Conservation (phyloP, 208 protist genomes). For the Crithidia fasciculata region DNA sequence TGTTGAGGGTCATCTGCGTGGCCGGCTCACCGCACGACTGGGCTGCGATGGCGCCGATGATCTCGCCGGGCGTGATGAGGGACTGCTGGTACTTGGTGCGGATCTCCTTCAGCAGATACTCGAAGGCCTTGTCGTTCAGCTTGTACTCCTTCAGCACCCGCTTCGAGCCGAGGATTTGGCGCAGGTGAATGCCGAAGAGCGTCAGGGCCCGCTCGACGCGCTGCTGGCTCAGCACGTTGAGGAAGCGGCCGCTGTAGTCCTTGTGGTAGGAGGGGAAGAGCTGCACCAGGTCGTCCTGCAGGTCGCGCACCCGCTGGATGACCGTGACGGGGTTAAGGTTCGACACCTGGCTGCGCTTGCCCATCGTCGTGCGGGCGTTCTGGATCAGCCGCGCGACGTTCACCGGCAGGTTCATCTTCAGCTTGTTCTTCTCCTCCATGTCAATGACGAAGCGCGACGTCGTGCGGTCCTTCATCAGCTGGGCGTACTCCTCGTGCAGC, state of each 20-base stretch:
- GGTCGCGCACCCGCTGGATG: conserved; percentile 77
- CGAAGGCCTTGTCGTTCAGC: conserved; percentile 95
- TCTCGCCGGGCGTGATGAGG: conserved; percentile 97
- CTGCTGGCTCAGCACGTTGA: conserved; percentile 89
- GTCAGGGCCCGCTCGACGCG: conserved; percentile 95
- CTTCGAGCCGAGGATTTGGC: conserved; percentile 94
- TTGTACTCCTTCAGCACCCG: conserved; percentile 94
- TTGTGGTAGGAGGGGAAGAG: conserved; percentile 86
- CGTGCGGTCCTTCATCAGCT: conserved; percentile 86
- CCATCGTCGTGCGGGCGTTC: conserved; percentile 95
- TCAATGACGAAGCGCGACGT: conserved; percentile 71
- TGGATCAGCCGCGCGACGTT: conserved; percentile 96
- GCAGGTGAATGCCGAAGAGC: conserved; percentile 95
- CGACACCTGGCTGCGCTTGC: conserved; percentile 82
- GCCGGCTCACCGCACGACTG: conserved; percentile 99
- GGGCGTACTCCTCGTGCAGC: conserved; percentile 92
- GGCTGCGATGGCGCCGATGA: conserved; percentile 98
- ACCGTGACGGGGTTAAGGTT: conserved; percentile 93
- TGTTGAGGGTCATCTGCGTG: conserved; percentile 99
- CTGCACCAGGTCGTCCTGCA: conserved; percentile 81
- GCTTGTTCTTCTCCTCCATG: conserved; percentile 61
- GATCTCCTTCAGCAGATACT: conserved; percentile 98
- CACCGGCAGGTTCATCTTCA: conserved; percentile 89
- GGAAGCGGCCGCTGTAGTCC: conserved; percentile 57
- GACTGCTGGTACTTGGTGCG: conserved; percentile 93